These are phyloP conservation scores for Rhizophora apiculata DNA, from an alignment of 345 rosid genomes.

Conservation along the genomic window DNA sequence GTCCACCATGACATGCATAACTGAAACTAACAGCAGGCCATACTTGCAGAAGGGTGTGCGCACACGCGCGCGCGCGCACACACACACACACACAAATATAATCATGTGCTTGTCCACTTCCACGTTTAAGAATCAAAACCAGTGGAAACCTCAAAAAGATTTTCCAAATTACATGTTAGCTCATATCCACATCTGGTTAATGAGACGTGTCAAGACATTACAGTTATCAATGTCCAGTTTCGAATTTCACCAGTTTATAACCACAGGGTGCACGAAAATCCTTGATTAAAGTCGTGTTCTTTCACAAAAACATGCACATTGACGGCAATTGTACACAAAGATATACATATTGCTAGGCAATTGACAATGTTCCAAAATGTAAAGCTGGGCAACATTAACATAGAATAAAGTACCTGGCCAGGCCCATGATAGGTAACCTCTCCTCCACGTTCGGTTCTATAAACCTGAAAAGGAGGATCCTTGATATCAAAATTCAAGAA, in stretches of 20 bases:
- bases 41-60: neutral
- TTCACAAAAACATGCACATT: neutral
- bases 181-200: too few species aligned
- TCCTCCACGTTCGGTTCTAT: constrained; percentile 83
- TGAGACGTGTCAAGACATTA: too few species aligned
- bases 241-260: neutral
- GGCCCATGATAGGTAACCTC: constrained; percentile 95
- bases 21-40: neutral
- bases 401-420: constrained; percentile 59
- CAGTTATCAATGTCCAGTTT: neutral
- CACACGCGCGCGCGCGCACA: neutral
- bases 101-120: neutral
- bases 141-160: neutral
- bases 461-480: constrained; percentile 65
- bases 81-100: neutral
- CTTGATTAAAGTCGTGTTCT: neutral
- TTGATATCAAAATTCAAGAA: constrained; percentile 55
- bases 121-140: neutral
- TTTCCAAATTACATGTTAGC: neutral
- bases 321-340: neutral
- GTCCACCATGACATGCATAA: neutral
- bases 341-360: neutral
- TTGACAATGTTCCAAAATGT: neutral
- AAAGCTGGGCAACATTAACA: neutral
- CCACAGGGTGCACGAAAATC: neutral